Percentiles rank a stretch among this genome's conserved stretches.
These are phyloP conservation scores for Aspergillus intermedius DNA, from an alignment of 2,329 filamentous ascomycete genomes.

Conservation along the genomic window DNA sequence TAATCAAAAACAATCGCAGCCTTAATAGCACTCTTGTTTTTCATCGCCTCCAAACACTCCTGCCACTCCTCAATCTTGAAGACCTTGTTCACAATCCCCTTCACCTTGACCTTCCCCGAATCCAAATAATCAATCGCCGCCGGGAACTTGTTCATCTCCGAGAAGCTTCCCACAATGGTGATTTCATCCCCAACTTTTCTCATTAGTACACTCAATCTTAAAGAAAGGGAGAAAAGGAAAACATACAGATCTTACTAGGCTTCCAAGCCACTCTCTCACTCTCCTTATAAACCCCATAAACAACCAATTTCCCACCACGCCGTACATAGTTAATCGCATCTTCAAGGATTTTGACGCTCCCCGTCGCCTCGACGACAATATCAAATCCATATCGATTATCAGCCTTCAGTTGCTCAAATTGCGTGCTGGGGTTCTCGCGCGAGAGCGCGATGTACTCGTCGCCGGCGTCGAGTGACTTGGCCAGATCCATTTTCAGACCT, in stretches of 20 bases:
- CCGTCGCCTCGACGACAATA: conserved; percentile 65
- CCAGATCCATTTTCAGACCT: conserved; percentile 65
- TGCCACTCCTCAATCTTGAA: conserved; percentile 68
- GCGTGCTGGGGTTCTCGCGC: conserved; percentile 47
- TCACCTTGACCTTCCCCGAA: conserved; percentile 41
- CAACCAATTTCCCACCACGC: conserved; percentile 63
- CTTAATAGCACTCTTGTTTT: conserved; percentile 67
- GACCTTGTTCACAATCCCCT: conserved; percentile 66
- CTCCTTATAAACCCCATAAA: conserved; percentile 64
- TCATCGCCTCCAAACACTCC: conserved; percentile 64
- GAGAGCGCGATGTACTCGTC: conserved; percentile 45
- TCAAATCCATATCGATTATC: conserved; percentile 68
- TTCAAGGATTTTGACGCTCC: conserved; percentile 62
- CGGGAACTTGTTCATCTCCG: conserved; percentile 66
- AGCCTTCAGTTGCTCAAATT: conserved; percentile 57
- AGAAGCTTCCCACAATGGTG: conserved; percentile 67
- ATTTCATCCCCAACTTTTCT: conserved; percentile 53
- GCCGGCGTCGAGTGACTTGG: conserved; percentile 43
- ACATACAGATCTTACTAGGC: conserved; percentile 63
- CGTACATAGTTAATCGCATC: conserved; percentile 65
- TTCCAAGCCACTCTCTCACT: conserved; percentile 60
- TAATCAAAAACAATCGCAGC: conserved; percentile 65
- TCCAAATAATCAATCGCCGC: conserved; percentile 50
- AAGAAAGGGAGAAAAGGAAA: neutral
- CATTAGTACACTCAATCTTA: conserved; percentile 6